A percentile compares a stretch with the other conserved stretches of the same genome.
Evolutionary conservation across 2,329 filamentous ascomycete genomes (phyloP).

Genomic region (Arthroderma sp.): DNA sequence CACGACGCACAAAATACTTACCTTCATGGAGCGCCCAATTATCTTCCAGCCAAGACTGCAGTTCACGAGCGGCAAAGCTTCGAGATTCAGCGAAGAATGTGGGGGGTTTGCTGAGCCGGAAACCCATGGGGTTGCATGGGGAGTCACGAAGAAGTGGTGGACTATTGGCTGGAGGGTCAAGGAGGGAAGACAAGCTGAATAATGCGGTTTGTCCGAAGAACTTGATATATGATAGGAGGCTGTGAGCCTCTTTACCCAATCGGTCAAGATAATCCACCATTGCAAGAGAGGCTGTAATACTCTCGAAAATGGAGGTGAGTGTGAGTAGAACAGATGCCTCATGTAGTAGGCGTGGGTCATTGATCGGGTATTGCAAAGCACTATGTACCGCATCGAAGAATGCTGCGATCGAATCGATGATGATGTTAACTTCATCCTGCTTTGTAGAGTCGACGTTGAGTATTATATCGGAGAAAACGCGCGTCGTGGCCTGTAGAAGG

Average conservation of each 20-base stretch:
- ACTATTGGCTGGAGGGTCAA: slow-evolving; percentile 14
- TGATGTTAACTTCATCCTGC: slow-evolving; percentile 26
- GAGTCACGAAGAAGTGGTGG: slow-evolving; percentile 9
- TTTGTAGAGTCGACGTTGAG: slow-evolving; percentile 37
- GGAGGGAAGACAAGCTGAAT: slow-evolving; percentile 24
- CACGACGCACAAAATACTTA: slow-evolving; percentile 38
- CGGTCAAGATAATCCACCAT: slow-evolving; percentile 39
- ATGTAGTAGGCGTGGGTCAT: slow-evolving; percentile 25
- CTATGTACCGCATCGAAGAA: slow-evolving; percentile 30
- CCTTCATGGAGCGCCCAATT: slow-evolving; percentile 38
- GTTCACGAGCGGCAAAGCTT: slow-evolving; percentile 29
- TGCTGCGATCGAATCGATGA: slow-evolving; percentile 26
- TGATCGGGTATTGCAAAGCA: slow-evolving; percentile 28
- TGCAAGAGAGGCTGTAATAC: slow-evolving; percentile 31
- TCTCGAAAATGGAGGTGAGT: slow-evolving; percentile 30
- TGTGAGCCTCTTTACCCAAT: slow-evolving; percentile 17
- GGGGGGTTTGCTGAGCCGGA: slow-evolving; percentile 6
- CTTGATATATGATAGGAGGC: slow-evolving; percentile 24
- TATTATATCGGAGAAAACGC: slow-evolving; percentile 34
- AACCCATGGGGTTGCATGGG: slow-evolving; percentile 7
- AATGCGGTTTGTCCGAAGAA: slow-evolving; percentile 32
- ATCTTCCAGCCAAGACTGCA: slow-evolving; percentile 33
- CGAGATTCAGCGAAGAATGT: slow-evolving; percentile 20
- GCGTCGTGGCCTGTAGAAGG: slow-evolving; percentile 38
- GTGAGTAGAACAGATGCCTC: slow-evolving; percentile 31